These are phyloP conservation scores for Diaporthe sp. DNA, from an alignment of 2,329 filamentous ascomycete genomes.

Conservation along the genomic window DNA sequence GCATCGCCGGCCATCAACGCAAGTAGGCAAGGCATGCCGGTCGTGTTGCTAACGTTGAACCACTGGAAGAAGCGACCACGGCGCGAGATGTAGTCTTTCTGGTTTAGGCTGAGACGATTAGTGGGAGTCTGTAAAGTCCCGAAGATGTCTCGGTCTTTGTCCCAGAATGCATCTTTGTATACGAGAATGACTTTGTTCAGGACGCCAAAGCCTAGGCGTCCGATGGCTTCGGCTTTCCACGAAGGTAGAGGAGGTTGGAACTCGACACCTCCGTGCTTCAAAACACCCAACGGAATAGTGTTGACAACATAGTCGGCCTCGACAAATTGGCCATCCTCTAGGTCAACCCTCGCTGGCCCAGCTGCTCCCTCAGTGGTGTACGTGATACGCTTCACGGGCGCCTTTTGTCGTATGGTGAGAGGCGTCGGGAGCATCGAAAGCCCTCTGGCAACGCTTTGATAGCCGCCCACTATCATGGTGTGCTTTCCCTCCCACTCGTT, in stretches of 20 bases:
- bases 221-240: slow-evolving; percentile 86
- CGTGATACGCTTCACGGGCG: slow-evolving; percentile 78
- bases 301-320: slow-evolving; percentile 93
- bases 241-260: slow-evolving; percentile 92
- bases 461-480: slow-evolving; percentile 93
- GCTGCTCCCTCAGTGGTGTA: slow-evolving; percentile 67
- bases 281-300: slow-evolving; percentile 89
- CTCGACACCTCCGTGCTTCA: slow-evolving; percentile 85
- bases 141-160: slow-evolving; percentile 90
- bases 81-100: slow-evolving; percentile 82
- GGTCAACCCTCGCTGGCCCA: slow-evolving; percentile 75
- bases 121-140: slow-evolving; percentile 85
- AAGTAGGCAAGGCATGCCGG: slow-evolving; percentile 87
- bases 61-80: slow-evolving; percentile 97
- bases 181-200: slow-evolving; percentile 96
- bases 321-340: slow-evolving; percentile 81
- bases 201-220: slow-evolving; percentile 90
- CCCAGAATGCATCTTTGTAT: slow-evolving; percentile 93
- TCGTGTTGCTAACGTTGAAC: slow-evolving; percentile 95
- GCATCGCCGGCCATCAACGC: slow-evolving; percentile 97
- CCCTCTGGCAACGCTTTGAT: slow-evolving; percentile 92
- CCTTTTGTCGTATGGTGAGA: slow-evolving; percentile 82
- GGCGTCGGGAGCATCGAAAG: slow-evolving; percentile 82
- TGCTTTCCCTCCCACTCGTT: slow-evolving; percentile 98
- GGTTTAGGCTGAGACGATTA: slow-evolving; percentile 78